These are phyloP conservation scores for Lyophyllum semitale DNA, from an alignment of 768 basidiomycete genomes.

Conservation along the genomic window DNA sequence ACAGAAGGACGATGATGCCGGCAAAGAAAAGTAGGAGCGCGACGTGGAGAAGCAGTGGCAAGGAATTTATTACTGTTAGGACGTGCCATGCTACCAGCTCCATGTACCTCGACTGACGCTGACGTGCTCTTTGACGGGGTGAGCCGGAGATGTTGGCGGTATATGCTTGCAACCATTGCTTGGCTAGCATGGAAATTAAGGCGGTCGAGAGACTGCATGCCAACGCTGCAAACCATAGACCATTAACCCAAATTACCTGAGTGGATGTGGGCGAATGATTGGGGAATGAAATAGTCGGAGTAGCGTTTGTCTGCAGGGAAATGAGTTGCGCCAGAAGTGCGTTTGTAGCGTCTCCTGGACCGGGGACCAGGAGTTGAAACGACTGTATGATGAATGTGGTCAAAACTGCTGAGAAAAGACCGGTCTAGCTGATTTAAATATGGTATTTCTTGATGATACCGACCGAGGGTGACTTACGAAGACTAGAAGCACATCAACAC, in stretches of 20 bases:
- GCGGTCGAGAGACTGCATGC: conserved; percentile 43
- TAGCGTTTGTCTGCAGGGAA: conserved; percentile 21
- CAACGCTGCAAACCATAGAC: conserved; percentile 47
- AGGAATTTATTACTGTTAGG: conserved; percentile 36
- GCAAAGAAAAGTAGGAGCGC: conserved; percentile 45
- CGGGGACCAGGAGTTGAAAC: conserved; percentile 38
- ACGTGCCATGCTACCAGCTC: conserved; percentile 40
- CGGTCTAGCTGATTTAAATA: conserved; percentile 29
- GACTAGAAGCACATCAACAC: conserved; percentile 45
- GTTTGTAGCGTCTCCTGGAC: conserved; percentile 35
- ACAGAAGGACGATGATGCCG: conserved; percentile 41
- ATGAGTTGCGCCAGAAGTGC: conserved; percentile 33
- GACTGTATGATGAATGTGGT: conserved; percentile 47
- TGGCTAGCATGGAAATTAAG: conserved; percentile 45
- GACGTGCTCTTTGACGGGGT: conserved; percentile 35
- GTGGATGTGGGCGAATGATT: conserved; percentile 11
- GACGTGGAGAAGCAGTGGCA: conserved; percentile 41
- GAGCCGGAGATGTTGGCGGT: conserved; percentile 35
- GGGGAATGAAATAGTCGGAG: conserved; percentile 7
- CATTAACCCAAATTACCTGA: conserved; percentile 42
- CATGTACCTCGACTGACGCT: conserved; percentile 37
- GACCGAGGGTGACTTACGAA: conserved; percentile 34
- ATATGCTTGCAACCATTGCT: conserved; percentile 45
- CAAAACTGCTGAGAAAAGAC: conserved; percentile 44
- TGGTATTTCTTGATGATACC: neutral